These are phyloP conservation scores for Phytophthora meadii DNA, from an alignment of 352 stramenopile genomes.

Conservation along the genomic window DNA sequence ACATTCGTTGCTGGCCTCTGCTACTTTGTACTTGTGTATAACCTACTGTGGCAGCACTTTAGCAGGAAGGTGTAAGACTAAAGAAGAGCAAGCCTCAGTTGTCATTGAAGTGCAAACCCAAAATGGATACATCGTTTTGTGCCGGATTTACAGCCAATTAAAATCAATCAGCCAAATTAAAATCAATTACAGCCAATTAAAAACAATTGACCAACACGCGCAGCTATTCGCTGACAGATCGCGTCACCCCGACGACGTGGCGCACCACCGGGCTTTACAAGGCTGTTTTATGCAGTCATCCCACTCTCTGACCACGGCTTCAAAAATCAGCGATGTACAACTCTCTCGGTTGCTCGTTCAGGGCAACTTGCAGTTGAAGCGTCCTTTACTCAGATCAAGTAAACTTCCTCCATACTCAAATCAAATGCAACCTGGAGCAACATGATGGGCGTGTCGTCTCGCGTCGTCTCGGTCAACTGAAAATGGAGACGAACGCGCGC, in stretches of 20 bases:
- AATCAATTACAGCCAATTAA: background rate
- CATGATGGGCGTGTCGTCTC: constrained; percentile 2
- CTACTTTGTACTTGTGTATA: too few species aligned
- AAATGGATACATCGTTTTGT: too few species aligned
- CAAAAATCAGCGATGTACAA: constrained; percentile 20
- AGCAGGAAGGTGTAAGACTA: too few species aligned
- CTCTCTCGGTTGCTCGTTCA: too few species aligned
- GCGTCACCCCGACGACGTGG: constrained; percentile 24
- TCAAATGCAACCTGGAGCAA: background rate
- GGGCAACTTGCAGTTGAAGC: constrained; percentile 18
- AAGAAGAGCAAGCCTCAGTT: too few species aligned
- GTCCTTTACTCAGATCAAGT: constrained; percentile 2
- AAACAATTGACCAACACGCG: background rate
- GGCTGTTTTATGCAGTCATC: background rate
- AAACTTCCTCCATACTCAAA: background rate
- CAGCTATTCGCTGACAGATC: constrained; percentile 10
- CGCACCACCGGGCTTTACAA: constrained; percentile 15
- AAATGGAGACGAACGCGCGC: constrained; percentile 17
- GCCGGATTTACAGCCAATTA: too few species aligned
- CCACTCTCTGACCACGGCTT: constrained; percentile 27
- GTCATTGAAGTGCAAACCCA: too few species aligned
- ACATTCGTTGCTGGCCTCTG: too few species aligned
- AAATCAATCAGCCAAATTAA: too few species aligned
- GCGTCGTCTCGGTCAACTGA: background rate
- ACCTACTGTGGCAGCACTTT: too few species aligned